A percentile compares a stretch with the other conserved stretches of the same genome.
phyloP scores from a whole-genome alignment of 1,139 yeast species.

The Geotrichum aggregatum region DNA sequence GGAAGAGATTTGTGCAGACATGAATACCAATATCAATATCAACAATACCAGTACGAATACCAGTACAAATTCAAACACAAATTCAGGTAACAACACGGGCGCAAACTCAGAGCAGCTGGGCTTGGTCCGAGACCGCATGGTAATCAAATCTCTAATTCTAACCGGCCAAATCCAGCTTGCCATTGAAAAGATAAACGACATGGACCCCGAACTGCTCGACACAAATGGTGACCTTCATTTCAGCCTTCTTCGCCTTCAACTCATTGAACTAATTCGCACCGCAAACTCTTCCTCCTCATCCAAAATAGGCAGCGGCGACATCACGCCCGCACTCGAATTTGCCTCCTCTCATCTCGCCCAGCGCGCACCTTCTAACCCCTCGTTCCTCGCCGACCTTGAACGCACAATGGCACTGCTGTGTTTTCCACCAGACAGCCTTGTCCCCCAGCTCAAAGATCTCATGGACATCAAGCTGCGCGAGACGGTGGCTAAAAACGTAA shows the following conservation, averaged over 20 bases:
- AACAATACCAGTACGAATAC: no score
- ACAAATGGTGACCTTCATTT: conserved; percentile 38
- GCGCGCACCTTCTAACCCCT: conserved; percentile 37
- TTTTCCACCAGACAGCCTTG: conserved; percentile 37
- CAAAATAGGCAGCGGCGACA: conserved; percentile 20
- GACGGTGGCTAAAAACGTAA: conserved; percentile 40
- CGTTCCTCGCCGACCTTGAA: conserved; percentile 38
- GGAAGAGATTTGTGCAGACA: no score
- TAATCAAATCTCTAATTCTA: conserved; percentile 37
- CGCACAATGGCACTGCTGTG: conserved; percentile 43
- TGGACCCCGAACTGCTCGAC: conserved; percentile 41
- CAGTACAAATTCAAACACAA: no score
- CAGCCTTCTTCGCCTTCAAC: conserved; percentile 38
- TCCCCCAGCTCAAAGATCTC: conserved; percentile 35
- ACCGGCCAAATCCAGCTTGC: conserved; percentile 39
- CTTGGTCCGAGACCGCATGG: conserved; percentile 34
- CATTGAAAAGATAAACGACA: conserved; percentile 40
- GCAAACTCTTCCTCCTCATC: no score
- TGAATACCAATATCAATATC: no score
- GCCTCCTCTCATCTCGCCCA: conserved; percentile 40
- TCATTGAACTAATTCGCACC: conserved; percentile 40
- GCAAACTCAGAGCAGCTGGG: neutral
- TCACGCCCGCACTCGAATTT: conserved; percentile 40
- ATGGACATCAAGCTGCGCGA: conserved; percentile 37
- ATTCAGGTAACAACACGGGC: neutral